These are phyloP conservation scores for Apiospora saccharicola DNA, from an alignment of 2,329 filamentous ascomycete species.

Conservation along the genomic window DNA sequence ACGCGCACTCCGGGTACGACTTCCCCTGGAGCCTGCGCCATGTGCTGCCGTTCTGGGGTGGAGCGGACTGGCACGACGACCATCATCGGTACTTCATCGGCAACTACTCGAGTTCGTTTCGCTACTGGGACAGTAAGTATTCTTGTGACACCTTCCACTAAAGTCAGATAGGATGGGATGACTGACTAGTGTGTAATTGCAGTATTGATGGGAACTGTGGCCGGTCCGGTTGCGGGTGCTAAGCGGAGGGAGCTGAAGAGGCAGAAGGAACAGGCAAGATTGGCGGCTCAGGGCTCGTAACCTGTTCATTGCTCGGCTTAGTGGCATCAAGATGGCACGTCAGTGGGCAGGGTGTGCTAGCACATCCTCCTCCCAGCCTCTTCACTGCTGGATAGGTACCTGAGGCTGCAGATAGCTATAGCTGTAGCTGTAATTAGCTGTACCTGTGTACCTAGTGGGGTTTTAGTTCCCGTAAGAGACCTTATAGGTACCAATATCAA, in stretches of 20 bases:
- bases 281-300: not conserved
- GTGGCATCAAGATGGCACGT: not conserved
- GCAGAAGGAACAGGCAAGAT: not conserved
- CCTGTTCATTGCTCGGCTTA: not conserved
- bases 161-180: not conserved
- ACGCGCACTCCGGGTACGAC: slow-evolving; percentile 96
- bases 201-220: not conserved
- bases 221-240: not conserved
- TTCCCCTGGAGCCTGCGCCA: slow-evolving; percentile 97
- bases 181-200: not conserved
- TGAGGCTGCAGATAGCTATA: too few species aligned
- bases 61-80: slow-evolving; percentile 93
- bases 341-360: not conserved
- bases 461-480: not conserved
- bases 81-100: slow-evolving; percentile 99
- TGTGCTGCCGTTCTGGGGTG: slow-evolving; percentile 97
- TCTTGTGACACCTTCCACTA: slow-evolving; percentile 84
- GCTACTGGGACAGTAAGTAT: slow-evolving; percentile 96
- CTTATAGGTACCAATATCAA: not conserved
- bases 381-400: not conserved
- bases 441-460: too few species aligned
- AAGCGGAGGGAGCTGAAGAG: not conserved
- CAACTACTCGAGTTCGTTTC: slow-evolving; percentile 97
- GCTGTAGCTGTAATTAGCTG: too few species aligned
- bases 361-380: not conserved